These are phyloP conservation scores for Candida sojae DNA, from an alignment of 1,139 yeast species.

Conservation along the genomic window DNA sequence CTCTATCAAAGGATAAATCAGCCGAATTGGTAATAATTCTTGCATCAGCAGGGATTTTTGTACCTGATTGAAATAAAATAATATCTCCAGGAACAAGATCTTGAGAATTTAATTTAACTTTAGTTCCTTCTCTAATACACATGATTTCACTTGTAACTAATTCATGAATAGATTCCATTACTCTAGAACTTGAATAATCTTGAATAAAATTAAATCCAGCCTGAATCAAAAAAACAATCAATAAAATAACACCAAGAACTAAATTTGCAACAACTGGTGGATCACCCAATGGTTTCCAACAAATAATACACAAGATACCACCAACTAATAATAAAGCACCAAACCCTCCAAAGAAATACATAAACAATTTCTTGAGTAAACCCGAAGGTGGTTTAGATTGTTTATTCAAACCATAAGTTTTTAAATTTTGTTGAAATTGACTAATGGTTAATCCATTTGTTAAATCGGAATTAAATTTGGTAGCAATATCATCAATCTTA, in stretches of 20 bases:
- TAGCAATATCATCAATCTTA: slow-evolving; percentile 20
- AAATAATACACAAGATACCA: slow-evolving; percentile 46
- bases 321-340: slow-evolving; percentile 46
- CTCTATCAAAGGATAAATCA: slow-evolving; percentile 33
- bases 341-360: slow-evolving; percentile 53
- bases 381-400: slow-evolving; percentile 41
- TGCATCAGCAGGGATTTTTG: slow-evolving; percentile 35
- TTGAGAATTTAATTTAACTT: slow-evolving; percentile 18
- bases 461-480: slow-evolving; percentile 22
- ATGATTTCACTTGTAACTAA: slow-evolving; percentile 42
- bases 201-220: slow-evolving; percentile 52
- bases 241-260: slow-evolving; percentile 45
- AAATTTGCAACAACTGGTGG: slow-evolving; percentile 52
- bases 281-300: slow-evolving; percentile 54
- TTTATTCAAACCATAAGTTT: slow-evolving; percentile 35
- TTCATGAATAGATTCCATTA: slow-evolving; percentile 50
- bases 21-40: slow-evolving; percentile 27
- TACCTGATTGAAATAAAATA: slow-evolving; percentile 24
- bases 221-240: slow-evolving; percentile 47
- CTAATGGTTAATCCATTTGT: slow-evolving; percentile 19
- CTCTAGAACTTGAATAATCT: slow-evolving; percentile 50
- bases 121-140: slow-evolving; percentile 24
- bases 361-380: slow-evolving; percentile 30
- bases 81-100: slow-evolving; percentile 35
- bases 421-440: slow-evolving; percentile 17